Base-by-base conservation (phyloP, 768 basidiomycete genomes). In the Cyathus striatus region DNA sequence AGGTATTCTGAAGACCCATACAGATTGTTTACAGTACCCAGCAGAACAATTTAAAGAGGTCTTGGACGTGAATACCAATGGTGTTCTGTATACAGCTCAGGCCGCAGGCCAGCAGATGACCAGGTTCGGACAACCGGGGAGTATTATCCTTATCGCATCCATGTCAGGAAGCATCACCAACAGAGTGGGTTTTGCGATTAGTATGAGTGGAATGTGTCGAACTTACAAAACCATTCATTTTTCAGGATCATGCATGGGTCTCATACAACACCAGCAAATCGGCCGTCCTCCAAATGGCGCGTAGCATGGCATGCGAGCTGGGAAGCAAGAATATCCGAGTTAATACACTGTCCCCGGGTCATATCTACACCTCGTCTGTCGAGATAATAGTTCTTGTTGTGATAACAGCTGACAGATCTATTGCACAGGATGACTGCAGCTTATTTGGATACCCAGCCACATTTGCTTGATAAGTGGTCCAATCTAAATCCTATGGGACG, bases 231-330 rank as follows among this genome's bases (percentile, higher is more conserved):
- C 47, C 35, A 21, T 46, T 14, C 5, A 12, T 6, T 7, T 23
- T 21, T n/a, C 23, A 85, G 86, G 84, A 79, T 49, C 83, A 86
- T 50, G 75, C 79, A 1, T 87, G 83, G 84, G 74, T 81, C 40
- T 76, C 83, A 12, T 89, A 89, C 63, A 87, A 88, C 61, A 71
- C 76, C 38, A 84, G 81, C 64, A 90, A 90, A 61, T 76, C 81
- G 1, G 86, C 80, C 4, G 84, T 90, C 14, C 61, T 88, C 32
- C 86, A 90, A 61, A 87, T 87, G 84, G 79, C 70, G 4, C 76
- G 87, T 33, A 86, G 82, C 58, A 83, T 90, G 84, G 86, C 86
- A 3, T 87, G 84, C 54, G 86, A 90, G 55, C 71, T 90, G 2
- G 87, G 83, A 1, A 63, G 55, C 25, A 66, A 79, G 57, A 63